phyloP scores from a whole-genome alignment of 225 moss, liverwort and hornwort genomes.

The Neckera pumila region DNA sequence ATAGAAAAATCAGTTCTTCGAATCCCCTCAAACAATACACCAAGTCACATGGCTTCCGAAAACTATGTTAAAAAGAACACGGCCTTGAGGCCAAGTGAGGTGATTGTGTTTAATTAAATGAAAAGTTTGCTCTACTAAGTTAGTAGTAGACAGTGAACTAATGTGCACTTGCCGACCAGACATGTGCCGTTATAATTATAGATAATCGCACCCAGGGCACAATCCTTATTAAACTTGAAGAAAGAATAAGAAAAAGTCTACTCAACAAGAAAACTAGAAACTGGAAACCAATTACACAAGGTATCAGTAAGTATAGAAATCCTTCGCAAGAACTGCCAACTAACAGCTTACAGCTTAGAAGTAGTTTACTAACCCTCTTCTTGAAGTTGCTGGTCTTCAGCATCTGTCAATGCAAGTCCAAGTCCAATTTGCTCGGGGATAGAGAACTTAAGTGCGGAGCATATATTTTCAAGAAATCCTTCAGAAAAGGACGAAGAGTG shows the following conservation, averaged over 20 bases:
- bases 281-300: background rate
- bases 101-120: background rate
- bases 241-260: background rate
- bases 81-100: background rate
- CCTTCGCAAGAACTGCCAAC: background rate
- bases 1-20: background rate
- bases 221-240: background rate
- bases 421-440: conserved; percentile 84
- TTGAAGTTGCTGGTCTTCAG: conserved; percentile 65
- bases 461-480: conserved; percentile 74
- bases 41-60: background rate
- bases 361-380: conserved; percentile 38
- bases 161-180: background rate
- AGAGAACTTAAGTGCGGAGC: conserved; percentile 66
- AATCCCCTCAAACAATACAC: background rate
- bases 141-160: background rate
- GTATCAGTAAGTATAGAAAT: background rate
- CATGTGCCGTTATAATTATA: background rate
- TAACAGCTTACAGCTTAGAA: background rate
- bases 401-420: conserved; percentile 77
- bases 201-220: background rate
- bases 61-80: background rate
- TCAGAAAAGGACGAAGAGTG: conserved; percentile 64
- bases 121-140: background rate
- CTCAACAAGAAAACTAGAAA: background rate